Evolutionary conservation across 2,329 filamentous ascomycete genomes (phyloP), one percentile per base, ranked within the genome.

Genomic region (Trichoderma lentiforme): DNA sequence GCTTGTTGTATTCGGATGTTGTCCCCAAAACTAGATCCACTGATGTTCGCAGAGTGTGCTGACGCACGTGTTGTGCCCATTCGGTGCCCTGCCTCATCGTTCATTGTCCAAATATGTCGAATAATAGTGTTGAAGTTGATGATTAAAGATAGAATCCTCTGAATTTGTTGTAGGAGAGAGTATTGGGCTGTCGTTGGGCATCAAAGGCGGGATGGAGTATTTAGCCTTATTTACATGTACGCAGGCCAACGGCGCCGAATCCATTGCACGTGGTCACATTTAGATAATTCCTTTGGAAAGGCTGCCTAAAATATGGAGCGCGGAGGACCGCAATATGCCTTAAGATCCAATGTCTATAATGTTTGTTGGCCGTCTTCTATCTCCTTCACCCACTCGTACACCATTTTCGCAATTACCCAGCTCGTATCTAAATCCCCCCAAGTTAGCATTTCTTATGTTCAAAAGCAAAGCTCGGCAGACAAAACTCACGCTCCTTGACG

Each of bases 401-500:
- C 79, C 71, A 73, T 77, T 65, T 74, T 75, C n/a, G 79, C 79
- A 64, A 81, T 73, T 15, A 73, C 70, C 72, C 75, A 78, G 53
- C 77, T 80, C 36, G 76, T 76, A 21, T 76, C 77, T 78, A 67
- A 6, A 18, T 11, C 18, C 6, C 11, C 5, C 2, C n/a, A 24
- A 34, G 34, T 76, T 51, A 75, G 73, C 47, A 30, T 12, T 2
- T 36, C 9, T 9, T 1, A 36, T 11, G 6, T 26, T 26, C 8
- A 39, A 28, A 57, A n/a, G 0, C 4, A n/a, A 3, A 67, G n/a
- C 6, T 3, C 12, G 18, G 6, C 4, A 58, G 28, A 30, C 30
- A 26, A 28, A 28, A 56, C 81, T 80, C 74, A 82, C 82, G 76
- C 71, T 83, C 79, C 15, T 74, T 80, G 0, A 79, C 81, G 76